Evolutionary conservation across 192 early-diverging fungal species (phyloP).

Genomic region (Oehlia diaphana): DNA sequence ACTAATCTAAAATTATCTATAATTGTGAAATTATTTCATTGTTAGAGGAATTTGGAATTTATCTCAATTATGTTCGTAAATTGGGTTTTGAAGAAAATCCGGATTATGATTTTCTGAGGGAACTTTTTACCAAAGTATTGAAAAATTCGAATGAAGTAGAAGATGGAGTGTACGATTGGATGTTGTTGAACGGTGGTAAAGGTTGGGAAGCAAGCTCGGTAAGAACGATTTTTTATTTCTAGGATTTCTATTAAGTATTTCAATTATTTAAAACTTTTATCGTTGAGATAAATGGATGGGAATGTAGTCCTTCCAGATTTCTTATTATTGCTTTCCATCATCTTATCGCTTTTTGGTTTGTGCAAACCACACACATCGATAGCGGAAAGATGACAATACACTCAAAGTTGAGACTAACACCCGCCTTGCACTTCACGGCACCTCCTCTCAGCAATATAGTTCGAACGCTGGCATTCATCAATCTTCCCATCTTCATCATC

Average conservation of each 20-base stretch:
- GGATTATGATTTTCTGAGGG: conserved; percentile 91
- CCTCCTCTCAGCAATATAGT: conserved; percentile 32
- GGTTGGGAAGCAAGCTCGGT: conserved; percentile 48
- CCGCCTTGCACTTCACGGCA: conserved; percentile 23
- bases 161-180: conserved; percentile 97
- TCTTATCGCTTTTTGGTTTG: conserved; percentile 29
- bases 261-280: neutral
- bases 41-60: conserved; percentile 84
- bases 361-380: conserved; percentile 2
- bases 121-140: conserved; percentile 80
- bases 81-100: conserved; percentile 96
- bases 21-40: neutral
- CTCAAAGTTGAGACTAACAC: conserved; percentile 29
- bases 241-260: neutral
- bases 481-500: conserved; percentile 23
- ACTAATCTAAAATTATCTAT: neutral
- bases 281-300: neutral
- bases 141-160: conserved; percentile 71
- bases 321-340: conserved; percentile 1
- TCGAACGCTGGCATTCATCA: conserved; percentile 26
- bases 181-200: conserved; percentile 59
- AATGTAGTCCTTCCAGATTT: neutral
- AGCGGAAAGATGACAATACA: conserved; percentile 30
- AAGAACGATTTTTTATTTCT: conserved; percentile 7
- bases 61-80: conserved; percentile 87